Conservation (phyloP, 257 asterid species). For the Scutellaria barbata region DNA sequence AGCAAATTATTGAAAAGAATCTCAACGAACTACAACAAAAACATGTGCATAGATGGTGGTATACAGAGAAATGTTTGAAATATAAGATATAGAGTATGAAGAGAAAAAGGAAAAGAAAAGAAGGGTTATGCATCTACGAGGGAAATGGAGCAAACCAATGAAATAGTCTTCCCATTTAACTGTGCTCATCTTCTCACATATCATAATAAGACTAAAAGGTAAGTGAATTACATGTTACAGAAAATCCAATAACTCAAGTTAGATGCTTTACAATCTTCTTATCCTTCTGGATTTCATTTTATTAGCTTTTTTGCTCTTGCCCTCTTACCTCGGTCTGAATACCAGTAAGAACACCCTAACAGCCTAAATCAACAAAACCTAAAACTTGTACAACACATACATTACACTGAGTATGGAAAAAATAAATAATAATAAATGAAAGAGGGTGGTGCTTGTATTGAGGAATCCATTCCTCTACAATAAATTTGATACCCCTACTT, state of each 20-base stretch:
- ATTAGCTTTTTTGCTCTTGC: neutral
- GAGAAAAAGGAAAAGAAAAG: neutral
- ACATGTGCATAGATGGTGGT: neutral
- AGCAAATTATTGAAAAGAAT: neutral
- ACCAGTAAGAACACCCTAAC: neutral
- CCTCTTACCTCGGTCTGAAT: neutral
- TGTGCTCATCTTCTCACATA: constrained; percentile 8
- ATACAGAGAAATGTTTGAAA: neutral
- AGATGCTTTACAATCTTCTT: neutral
- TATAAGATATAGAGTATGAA: neutral
- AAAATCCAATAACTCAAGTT: constrained; percentile 11
- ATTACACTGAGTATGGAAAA: neutral
- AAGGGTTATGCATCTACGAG: neutral
- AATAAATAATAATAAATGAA: too few relatives aligned
- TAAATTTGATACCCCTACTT: too few relatives aligned
- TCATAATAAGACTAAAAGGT: neutral
- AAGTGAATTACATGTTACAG: constrained; percentile 11
- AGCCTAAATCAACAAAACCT: constrained; percentile 25
- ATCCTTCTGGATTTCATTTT: constrained; percentile 1
- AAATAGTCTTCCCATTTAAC: neutral
- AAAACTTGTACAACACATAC: constrained; percentile 3
- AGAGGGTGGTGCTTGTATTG: too few relatives aligned
- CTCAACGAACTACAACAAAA: neutral
- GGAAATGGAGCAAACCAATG: neutral
- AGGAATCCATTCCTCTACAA: too few relatives aligned